Percentiles rank a stretch among this genome's conserved stretches.
phyloP scores from a whole-genome alignment of 192 early-diverging fungal species.

The Linnemannia exigua region DNA sequence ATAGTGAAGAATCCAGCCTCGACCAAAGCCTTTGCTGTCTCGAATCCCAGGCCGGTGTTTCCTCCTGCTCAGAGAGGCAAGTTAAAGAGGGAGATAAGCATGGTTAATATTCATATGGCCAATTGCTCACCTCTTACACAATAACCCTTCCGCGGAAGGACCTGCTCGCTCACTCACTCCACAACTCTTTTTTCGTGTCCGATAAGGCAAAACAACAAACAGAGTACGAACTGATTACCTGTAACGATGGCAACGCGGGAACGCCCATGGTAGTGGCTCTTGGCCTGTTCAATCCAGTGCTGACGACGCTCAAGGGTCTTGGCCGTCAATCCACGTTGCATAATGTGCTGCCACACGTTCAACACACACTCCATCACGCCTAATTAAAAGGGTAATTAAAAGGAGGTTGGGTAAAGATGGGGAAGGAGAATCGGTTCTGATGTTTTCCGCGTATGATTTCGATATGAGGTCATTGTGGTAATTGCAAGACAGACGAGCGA shows the following conservation, averaged over 20 bases:
- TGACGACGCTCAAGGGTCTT: conserved; percentile 30
- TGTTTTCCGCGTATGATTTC: too few relatives aligned
- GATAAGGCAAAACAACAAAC: neutral
- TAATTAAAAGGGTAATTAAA: neutral
- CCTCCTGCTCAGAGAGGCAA: conserved; percentile 55
- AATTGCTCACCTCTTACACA: neutral
- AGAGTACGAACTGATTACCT: neutral
- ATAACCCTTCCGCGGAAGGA: neutral
- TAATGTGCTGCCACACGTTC: conserved; percentile 39
- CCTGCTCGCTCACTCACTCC: neutral
- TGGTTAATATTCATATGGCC: neutral
- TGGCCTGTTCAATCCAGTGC: conserved; percentile 45
- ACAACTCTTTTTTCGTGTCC: neutral
- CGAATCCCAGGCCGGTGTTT: conserved; percentile 71
- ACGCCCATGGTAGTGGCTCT: neutral
- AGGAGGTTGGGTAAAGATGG: neutral
- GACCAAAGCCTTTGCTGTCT: conserved; percentile 69
- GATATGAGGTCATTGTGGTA: neutral
- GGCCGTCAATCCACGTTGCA: conserved; percentile 28
- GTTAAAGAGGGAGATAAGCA: neutral
- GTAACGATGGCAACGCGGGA: conserved; percentile 47
- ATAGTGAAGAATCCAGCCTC: conserved; percentile 66
- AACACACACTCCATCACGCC: conserved; percentile 49
- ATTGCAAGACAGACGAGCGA: too few relatives aligned
- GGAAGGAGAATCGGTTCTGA: neutral